Base-by-base conservation (phyloP, 306 rosid species). In the Astragalus membranaceus region DNA sequence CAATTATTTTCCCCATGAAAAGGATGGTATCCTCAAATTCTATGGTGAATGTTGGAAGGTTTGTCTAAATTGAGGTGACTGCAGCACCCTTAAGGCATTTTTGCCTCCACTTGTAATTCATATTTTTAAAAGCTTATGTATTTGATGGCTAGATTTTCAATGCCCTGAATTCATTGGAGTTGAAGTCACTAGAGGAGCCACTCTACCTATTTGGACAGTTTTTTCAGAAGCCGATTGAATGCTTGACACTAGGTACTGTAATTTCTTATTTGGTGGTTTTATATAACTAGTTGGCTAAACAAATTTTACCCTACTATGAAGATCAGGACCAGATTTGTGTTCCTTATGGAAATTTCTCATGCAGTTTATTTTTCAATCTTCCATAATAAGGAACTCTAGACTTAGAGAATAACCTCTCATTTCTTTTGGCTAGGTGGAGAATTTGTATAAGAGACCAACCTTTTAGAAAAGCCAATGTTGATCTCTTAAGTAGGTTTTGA, bases 141-240 rank as follows among this genome's bases (percentile, higher is more conserved):
- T 67, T n/a, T 62, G 70, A 55, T 80, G 74, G 61, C 43, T 76
- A 93, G 98, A 84, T 93, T 70, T 93, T 90, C 89, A 88, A 88
- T 80, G 86, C 98, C 52, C 78, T 90, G 81, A 93, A 93, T 86
- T 90, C 97, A 6, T 82, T 93, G 89, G 97, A 93, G 78, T 60
- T 90, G 83, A 93, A 93, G 86, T 93, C 97, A 15, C 90, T 93
- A 1, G 98, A 93, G 83, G 98, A 93, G 87, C 98, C 98, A 36
- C 83, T 90, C 83, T 93, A 93, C 82, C 98, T 90, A 78, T 88
- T 90, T 8, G 92, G 97, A 75, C 98, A 93, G 82, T 93, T 93
- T 79, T 88, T 93, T 51, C 88, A 81, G 86, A 93, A 87, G 89
- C 97, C 98, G 1, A 42, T 84, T 35, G 94, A 87, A 79, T 88